Conservation (phyloP, 192 early-diverging fungal genomes). For the Cladochytrium replicatum region DNA sequence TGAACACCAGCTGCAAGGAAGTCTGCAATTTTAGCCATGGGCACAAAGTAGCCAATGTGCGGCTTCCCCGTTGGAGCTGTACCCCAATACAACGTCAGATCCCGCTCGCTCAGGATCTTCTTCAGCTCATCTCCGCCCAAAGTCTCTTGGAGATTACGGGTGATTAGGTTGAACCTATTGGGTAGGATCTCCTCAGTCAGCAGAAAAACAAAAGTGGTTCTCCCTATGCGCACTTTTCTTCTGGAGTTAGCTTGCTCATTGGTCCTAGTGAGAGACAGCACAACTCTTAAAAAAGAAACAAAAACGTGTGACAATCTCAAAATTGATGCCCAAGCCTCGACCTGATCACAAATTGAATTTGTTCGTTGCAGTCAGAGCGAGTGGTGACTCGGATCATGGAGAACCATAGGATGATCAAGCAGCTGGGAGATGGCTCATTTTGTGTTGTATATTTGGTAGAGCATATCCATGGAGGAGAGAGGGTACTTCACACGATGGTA, state of each 20-base stretch:
- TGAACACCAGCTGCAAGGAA: conserved; percentile 84
- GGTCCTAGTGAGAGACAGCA: too few species aligned
- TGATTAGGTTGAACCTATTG: conserved; percentile 65
- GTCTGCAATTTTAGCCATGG: conserved; percentile 97
- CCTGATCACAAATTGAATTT: too few species aligned
- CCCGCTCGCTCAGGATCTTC: conserved; percentile 73
- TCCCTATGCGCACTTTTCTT: too few species aligned
- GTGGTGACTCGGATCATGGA: conserved; percentile 18
- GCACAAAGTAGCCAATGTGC: conserved; percentile 96
- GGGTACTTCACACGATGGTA: conserved; percentile 86
- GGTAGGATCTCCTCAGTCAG: too few species aligned
- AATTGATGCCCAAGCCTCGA: too few species aligned
- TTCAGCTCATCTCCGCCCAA: conserved; percentile 83
- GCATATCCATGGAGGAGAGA: conserved; percentile 53
- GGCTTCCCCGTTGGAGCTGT: conserved; percentile 93
- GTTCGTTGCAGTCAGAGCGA: too few species aligned
- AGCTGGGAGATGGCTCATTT: conserved; percentile 77
- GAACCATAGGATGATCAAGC: conserved; percentile 52
- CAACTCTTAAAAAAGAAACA: too few species aligned
- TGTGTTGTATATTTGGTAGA: conserved; percentile 62
- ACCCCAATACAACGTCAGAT: conserved; percentile 94
- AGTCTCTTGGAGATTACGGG: conserved; percentile 87
- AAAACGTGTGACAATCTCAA: too few species aligned
- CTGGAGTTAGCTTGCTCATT: too few species aligned
- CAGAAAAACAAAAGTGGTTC: too few species aligned